Base-by-base conservation (phyloP, 306 rosid species). In the Prosopis cineraria region DNA sequence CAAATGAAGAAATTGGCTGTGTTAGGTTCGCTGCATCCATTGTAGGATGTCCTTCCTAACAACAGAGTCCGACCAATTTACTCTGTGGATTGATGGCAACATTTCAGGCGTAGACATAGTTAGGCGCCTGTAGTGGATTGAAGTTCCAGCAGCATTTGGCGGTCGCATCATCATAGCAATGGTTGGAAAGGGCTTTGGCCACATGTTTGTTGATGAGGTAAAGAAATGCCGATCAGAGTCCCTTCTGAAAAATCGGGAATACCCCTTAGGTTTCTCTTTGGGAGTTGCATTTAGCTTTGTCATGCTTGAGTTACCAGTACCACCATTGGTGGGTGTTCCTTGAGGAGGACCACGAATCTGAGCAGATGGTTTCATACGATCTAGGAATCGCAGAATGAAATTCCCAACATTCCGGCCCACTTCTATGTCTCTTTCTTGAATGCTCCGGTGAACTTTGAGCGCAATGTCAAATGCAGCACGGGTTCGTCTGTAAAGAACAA, bases 371-470 rank as follows among this genome's bases (percentile, higher is more conserved):
- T 95, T 95, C 80, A 88, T 75, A 52, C 89, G 77, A 82, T 93
- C 96, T 45, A 95, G 91, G 71, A 83, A 85, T 33, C 98, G 86
- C 62, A 91, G 80, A 72, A 93, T 91, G 79, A 88, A 83, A 82
- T 93, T 95, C 14, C 99, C 98, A 37, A 95, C 72, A 81, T 80
- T 95, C 65, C 96, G 84, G 59, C 99, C 99, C 65, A 85, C 92
- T 85, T 91, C 94, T 82, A 95, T 80, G 78, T 95, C 98, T 79
- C 98, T 88, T 64, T 89, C 85, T 84, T 95, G 99, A 79, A 95
- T 79, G 76, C 36, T 93, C 77, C 74, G 73, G 85, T 95, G 97
- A 75, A 88, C 92, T 63, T 53, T 86, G 76, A 95, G 72, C 6
- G 89, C 99, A 20, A 79, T 78, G 70, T 88, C 93, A 90, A 95